A percentile compares a stretch with the other conserved stretches of the same genome.
Evolutionary conservation across 2,329 filamentous ascomycete genomes (phyloP).

Genomic region (Tolypocladium paradoxum): DNA sequence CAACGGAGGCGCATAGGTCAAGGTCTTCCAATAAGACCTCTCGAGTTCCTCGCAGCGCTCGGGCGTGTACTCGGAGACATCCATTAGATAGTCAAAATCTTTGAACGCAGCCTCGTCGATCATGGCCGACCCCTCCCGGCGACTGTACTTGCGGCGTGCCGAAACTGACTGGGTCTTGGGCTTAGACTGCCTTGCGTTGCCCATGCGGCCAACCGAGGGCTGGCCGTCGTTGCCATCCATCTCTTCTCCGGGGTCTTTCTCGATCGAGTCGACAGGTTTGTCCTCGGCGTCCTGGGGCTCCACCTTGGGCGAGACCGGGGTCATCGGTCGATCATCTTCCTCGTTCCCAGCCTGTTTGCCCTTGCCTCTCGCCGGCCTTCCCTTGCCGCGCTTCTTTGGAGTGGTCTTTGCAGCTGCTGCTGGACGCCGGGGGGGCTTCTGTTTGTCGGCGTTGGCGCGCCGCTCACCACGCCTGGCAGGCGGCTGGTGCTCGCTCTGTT

Average conservation of each 20-base stretch:
- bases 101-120: conserved; percentile 87
- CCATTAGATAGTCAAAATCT: conserved; percentile 81
- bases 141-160: conserved; percentile 77
- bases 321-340: conserved; percentile 45
- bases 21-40: conserved; percentile 90
- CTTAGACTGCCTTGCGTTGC: conserved; percentile 38
- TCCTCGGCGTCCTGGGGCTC: conserved; percentile 20
- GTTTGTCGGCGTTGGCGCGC: conserved; percentile 49
- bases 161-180: conserved; percentile 65
- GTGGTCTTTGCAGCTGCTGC: conserved; percentile 21
- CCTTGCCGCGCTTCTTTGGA: conserved; percentile 29
- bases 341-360: conserved; percentile 26
- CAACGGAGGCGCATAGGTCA: conserved; percentile 88
- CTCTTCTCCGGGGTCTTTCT: conserved; percentile 34
- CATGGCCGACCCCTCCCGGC: conserved; percentile 63
- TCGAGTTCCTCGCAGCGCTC: conserved; percentile 93
- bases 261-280: conserved; percentile 35
- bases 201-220: conserved; percentile 33
- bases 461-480: conserved; percentile 81
- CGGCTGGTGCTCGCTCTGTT: conserved; percentile 92
- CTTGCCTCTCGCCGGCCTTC: conserved; percentile 26
- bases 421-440: conserved; percentile 32
- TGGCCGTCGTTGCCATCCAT: conserved; percentile 34
- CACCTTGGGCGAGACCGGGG: conserved; percentile 43
- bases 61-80: conserved; percentile 76